Conservation (phyloP, 2,329 filamentous ascomycete species). For the Cladosporium sp. region DNA sequence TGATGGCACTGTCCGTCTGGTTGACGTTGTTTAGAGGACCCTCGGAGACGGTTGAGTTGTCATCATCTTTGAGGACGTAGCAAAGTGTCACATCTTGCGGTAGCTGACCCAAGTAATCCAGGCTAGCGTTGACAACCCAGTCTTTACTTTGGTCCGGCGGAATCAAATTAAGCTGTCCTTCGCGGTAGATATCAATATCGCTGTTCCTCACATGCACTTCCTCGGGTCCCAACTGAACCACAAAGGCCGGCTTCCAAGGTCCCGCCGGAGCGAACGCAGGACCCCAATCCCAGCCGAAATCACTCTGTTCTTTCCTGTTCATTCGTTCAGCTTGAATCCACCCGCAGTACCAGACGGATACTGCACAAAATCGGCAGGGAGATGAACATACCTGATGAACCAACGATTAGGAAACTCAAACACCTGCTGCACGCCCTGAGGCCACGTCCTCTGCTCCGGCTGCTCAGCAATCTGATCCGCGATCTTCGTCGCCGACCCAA, state of each 20-base stretch:
- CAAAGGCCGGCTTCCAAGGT: slow-evolving; percentile 57
- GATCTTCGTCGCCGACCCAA: slow-evolving; percentile 54
- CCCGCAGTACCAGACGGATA: too few species aligned
- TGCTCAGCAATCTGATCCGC: slow-evolving; percentile 49
- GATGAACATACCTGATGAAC: slow-evolving; percentile 43
- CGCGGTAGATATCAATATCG: slow-evolving; percentile 55
- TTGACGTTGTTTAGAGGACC: slow-evolving; percentile 40
- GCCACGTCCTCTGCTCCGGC: slow-evolving; percentile 48
- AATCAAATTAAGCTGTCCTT: slow-evolving; percentile 56
- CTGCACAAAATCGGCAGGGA: background rate
- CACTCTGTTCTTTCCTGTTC: slow-evolving; percentile 54
- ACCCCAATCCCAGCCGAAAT: slow-evolving; percentile 58
- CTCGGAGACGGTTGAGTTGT: slow-evolving; percentile 37
- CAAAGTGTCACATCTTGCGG: slow-evolving; percentile 41
- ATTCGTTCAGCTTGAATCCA: too few species aligned
- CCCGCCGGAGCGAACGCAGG: slow-evolving; percentile 57
- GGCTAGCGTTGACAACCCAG: slow-evolving; percentile 59
- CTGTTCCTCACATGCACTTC: slow-evolving; percentile 50
- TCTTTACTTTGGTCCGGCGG: slow-evolving; percentile 53
- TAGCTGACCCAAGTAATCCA: slow-evolving; percentile 52
- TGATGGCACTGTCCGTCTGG: slow-evolving; percentile 42
- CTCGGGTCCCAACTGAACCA: slow-evolving; percentile 47
- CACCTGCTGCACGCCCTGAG: slow-evolving; percentile 42
- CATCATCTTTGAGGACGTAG: slow-evolving; percentile 45
- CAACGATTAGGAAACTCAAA: slow-evolving; percentile 53